Percentiles rank a stretch among this genome's conserved stretches.
These are phyloP conservation scores for Sclerotinia borealis DNA, from an alignment of 2,329 filamentous ascomycete genomes.

Conservation along the genomic window DNA sequence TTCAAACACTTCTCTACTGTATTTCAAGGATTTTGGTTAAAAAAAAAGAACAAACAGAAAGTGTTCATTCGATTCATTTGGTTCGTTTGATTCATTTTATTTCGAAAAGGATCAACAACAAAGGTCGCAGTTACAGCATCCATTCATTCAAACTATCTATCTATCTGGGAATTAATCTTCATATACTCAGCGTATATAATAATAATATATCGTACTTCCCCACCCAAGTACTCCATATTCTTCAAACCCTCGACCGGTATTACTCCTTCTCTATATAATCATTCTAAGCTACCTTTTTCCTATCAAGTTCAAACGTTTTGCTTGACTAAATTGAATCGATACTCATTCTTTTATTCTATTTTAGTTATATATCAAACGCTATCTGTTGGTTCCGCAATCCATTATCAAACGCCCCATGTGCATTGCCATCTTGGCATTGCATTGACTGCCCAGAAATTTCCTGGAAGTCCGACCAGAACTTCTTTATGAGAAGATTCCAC, in stretches of 20 bases:
- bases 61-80: background rate
- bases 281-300: background rate
- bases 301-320: background rate
- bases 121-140: background rate
- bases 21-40: background rate
- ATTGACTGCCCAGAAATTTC: background rate
- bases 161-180: background rate
- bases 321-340: background rate
- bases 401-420: constrained; percentile 9
- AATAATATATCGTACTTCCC: background rate
- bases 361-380: background rate
- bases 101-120: background rate
- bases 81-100: background rate
- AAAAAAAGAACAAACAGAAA: background rate
- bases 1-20: background rate
- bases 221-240: background rate
- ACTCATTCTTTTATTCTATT: background rate
- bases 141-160: background rate
- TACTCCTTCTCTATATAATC: background rate
- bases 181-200: no score
- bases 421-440: constrained; percentile 9
- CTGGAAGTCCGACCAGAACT: background rate
- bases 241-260: background rate
- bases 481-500: background rate
- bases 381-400: constrained; percentile 4